Percentiles rank a stretch among this genome's conserved stretches.
phyloP scores from a whole-genome alignment of 768 basidiomycete genomes.

The Pleurotus djamor region DNA sequence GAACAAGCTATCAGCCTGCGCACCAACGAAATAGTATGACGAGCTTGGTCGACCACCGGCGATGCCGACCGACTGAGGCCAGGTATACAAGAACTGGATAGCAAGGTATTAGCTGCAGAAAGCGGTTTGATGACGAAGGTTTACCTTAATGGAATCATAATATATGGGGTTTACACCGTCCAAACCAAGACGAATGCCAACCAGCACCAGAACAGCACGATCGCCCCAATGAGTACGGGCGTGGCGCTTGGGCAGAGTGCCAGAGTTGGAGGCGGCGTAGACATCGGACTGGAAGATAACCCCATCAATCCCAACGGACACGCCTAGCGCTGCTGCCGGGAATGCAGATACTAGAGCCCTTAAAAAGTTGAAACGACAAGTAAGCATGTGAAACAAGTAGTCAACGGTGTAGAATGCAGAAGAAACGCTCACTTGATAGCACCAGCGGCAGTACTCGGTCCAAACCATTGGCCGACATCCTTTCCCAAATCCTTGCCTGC shows the following conservation, averaged over 20 bases:
- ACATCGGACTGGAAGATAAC: conserved; percentile 86
- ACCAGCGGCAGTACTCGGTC: conserved; percentile 95
- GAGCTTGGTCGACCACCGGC: conserved; percentile 96
- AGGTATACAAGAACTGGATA: conserved; percentile 76
- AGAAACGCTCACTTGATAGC: conserved; percentile 72
- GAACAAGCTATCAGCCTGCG: conserved; percentile 85
- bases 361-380: neutral
- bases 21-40: conserved; percentile 96
- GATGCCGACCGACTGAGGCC: conserved; percentile 95
- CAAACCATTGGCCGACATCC: conserved; percentile 97
- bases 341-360: conserved; percentile 79
- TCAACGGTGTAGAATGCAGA: neutral
- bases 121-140: neutral
- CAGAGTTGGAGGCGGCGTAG: conserved; percentile 65
- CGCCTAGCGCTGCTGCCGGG: conserved; percentile 77
- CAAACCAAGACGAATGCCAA: conserved; percentile 85
- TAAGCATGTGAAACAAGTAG: neutral
- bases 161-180: conserved; percentile 96
- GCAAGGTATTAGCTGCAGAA: neutral
- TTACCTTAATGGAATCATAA: conserved; percentile 68
- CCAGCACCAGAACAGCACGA: conserved; percentile 79
- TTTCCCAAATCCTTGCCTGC: conserved; percentile 95
- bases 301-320: conserved; percentile 80
- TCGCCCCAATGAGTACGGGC: conserved; percentile 63
- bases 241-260: conserved; percentile 2